A percentile compares a stretch with the other conserved stretches of the same genome.
Evolutionary conservation across 805 yeast species (phyloP).

Genomic region (Brettanomyces custersianus): DNA sequence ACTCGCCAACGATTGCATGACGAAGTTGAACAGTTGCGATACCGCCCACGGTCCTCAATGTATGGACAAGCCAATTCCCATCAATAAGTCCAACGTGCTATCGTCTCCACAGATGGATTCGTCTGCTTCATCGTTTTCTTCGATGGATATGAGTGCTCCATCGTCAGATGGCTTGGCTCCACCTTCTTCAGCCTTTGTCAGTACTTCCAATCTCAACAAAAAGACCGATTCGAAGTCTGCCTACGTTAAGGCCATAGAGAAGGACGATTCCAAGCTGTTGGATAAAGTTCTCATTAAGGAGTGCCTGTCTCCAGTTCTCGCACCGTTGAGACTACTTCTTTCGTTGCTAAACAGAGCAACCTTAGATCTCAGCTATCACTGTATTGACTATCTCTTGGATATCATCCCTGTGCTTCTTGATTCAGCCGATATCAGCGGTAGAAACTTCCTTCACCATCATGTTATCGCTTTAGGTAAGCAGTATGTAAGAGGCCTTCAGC

Average conservation of each 20-base stretch:
- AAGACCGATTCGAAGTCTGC: conserved; percentile 7
- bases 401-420: conserved; percentile 48
- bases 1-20: conserved; percentile 41
- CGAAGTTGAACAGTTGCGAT: conserved; percentile 27
- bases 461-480: conserved; percentile 72
- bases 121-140: conserved; percentile 6
- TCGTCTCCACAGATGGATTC: conserved; percentile 4
- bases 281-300: conserved; percentile 33
- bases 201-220: background rate
- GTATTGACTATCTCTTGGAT: conserved; percentile 49
- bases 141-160: conserved; percentile 2
- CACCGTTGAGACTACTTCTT: conserved; percentile 47
- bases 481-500: conserved; percentile 25
- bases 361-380: conserved; percentile 39
- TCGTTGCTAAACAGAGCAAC: conserved; percentile 62
- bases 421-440: conserved; percentile 63
- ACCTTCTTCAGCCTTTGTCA: conserved; percentile 13
- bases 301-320: conserved; percentile 36
- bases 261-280: conserved; percentile 30
- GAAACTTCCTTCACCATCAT: conserved; percentile 81
- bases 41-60: background rate
- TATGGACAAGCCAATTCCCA: background rate
- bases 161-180: conserved; percentile 12
- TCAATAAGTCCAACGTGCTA: conserved; percentile 4
- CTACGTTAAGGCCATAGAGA: conserved; percentile 16